Evolutionary conservation across 1,284 basidiomycete species (phyloP), one percentile per base, ranked within the genome.

Genomic region (Microbotryum lychnidis-dioicae): DNA sequence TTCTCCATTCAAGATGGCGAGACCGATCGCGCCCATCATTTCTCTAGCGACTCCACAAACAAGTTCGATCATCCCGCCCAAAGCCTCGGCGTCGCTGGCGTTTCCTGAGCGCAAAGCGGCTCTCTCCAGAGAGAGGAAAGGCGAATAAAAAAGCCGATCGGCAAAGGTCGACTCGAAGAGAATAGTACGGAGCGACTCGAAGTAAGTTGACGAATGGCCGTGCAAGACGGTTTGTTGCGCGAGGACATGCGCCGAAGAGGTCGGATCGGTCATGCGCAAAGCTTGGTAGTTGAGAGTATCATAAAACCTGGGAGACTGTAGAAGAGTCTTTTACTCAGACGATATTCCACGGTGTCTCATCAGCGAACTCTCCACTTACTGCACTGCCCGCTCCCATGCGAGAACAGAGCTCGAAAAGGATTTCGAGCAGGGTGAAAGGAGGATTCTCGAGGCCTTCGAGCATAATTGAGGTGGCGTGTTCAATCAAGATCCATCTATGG

Each of bases 81-180:
- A 16, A 42, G 29, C 44, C 9, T 16, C 18, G 8, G 18, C 42
- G 23, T 47, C 44, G 8, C 16, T 12, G 33, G 27, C 12, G 23
- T 20, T 20, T 7, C 42, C 37, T 18, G 37, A 18, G 12, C 37
- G 37, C 18, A 42, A 18, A 18, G 16, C 25, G 23, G 42, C 25
- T 8, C 20, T 21, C 44, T 42, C 16, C 21, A 54, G 53, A 23
- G 44, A 23, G 50, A 58, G 29, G 33, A 52, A 58, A 27, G 50
- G 37, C 16, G 56, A 58, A 44, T 58, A 58, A 27, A 58, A 58
- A n/a, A 58, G 44, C 0, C 56, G 56, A 6, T 44, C n/a, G 23
- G 56, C 37, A 37, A 58, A 58, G 10, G 56, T 23, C 6, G 56
- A 58, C 6, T 31, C 14, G 33, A 58, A 50, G 25, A 58, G 42